A percentile compares a stretch with the other conserved stretches of the same genome.
Conservation (phyloP, 768 basidiomycete species). For the Naganishia antarctica region DNA sequence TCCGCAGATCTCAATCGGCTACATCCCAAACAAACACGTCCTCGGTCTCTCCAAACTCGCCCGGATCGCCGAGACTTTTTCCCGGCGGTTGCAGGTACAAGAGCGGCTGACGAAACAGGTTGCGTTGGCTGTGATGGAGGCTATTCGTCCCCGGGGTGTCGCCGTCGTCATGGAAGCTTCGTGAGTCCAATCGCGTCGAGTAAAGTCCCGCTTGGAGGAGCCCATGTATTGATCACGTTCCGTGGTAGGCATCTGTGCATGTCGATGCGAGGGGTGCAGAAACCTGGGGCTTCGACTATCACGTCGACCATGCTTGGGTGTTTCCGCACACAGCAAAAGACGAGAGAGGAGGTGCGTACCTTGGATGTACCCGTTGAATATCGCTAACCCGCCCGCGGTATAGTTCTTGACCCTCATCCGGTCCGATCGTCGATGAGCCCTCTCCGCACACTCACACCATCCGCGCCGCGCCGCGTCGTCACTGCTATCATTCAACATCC, state of each 20-base stretch:
- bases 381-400: neutral
- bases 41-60: conserved; percentile 94
- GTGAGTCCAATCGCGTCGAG: conserved; percentile 58
- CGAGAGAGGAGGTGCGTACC: conserved; percentile 67
- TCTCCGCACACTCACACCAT: neutral
- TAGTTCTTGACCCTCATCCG: conserved; percentile 25
- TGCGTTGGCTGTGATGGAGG: conserved; percentile 95
- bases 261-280: conserved; percentile 99
- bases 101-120: conserved; percentile 97
- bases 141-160: conserved; percentile 93
- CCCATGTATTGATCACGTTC: neutral
- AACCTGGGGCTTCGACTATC: conserved; percentile 89
- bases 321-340: conserved; percentile 98
- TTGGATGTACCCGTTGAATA: neutral
- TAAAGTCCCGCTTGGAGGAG: too few species aligned
- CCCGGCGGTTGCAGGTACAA: conserved; percentile 90
- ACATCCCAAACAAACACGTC: conserved; percentile 91
- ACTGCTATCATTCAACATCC: conserved; percentile 6
- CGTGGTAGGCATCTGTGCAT: conserved; percentile 73
- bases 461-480: neutral
- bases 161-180: conserved; percentile 96
- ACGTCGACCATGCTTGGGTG: conserved; percentile 98
- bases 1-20: conserved; percentile 88
- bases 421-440: neutral
- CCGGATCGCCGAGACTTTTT: conserved; percentile 94